Conservation (phyloP, 2,329 filamentous ascomycete species). For the Aspergillus japonicus region DNA sequence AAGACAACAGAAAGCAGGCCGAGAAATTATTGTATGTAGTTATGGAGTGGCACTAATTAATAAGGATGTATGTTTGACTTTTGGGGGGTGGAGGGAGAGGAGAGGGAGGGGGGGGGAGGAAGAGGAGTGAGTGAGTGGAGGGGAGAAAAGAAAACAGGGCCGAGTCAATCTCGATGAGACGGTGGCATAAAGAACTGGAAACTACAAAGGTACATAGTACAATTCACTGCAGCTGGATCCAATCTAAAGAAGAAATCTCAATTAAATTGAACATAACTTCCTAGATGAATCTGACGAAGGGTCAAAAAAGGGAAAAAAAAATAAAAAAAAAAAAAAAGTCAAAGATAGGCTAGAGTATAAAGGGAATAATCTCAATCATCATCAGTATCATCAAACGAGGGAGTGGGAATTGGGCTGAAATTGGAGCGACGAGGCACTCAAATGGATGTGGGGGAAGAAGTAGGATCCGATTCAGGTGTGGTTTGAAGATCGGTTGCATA, state of each 20-base stretch:
- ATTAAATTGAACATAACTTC: background rate
- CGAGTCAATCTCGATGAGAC: slow-evolving; percentile 14
- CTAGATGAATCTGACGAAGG: background rate
- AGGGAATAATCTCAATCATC: background rate
- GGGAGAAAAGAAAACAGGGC: background rate
- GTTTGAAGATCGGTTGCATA: background rate
- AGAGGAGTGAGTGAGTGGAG: too few species aligned
- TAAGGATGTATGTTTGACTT: slow-evolving; percentile 3
- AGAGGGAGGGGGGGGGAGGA: background rate
- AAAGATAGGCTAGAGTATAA: slow-evolving; percentile 4
- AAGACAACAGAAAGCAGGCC: slow-evolving; percentile 12
- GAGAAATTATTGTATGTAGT: slow-evolving; percentile 7
- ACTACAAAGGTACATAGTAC: background rate
- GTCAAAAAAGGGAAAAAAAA: background rate
- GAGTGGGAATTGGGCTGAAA: slow-evolving; percentile 20
- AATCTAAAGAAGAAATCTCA: background rate
- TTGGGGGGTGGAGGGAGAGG: background rate
- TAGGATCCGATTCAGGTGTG: background rate
- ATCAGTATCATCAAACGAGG: slow-evolving; percentile 7
- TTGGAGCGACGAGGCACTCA: slow-evolving; percentile 10
- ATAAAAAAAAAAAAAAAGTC: background rate
- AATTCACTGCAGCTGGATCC: background rate
- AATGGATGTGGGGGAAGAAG: slow-evolving; percentile 11
- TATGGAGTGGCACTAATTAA: background rate
- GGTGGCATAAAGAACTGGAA: slow-evolving; percentile 9